Base-by-base conservation (phyloP, 495 filamentous ascomycete species). In the Achaetomiella virescens region DNA sequence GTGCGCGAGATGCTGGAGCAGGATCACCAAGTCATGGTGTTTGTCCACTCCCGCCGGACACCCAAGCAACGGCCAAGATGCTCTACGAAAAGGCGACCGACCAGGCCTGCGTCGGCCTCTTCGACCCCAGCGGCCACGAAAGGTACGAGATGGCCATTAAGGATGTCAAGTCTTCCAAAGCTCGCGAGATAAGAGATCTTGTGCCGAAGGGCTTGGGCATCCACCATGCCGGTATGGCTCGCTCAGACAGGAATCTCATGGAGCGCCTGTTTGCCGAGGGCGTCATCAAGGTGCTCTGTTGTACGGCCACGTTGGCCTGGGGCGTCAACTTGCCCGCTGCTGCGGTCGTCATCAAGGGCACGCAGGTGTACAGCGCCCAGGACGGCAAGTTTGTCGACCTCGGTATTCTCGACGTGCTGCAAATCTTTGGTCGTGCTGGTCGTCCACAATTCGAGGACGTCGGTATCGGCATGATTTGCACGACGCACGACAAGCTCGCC, bases 351-450 rank as follows among this genome's bases (percentile, higher is more conserved):
- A 99, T 99, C 75, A 97, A 97, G 70, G 93, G 93, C 17, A 97
- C 93, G 6, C 91, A 97, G 67, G 75, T 99, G 2, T 99, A 99
- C 72, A 97, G 91, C 67, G 84, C 93, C 0, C 87, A 93, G 70
- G 91, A 93, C 55, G 93, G 93, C 70, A 95, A 92, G 74, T 97
- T 97, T 65, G 86, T 96, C 22, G 95, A 97, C 66, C 78, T 99
- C 14, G 91, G 93, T 10, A 99, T 99, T 60, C 81, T 99, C 4
- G 93, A 99, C 68, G 93, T 99, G 12, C 75, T 99, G 58, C 93
- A 99, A 71, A 99, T 99, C 40, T 99, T 99, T 66, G 93, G 93
- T 75, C 89, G 93, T 77, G 93, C 93, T 59, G 93, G 93, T 77
- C 84, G 93, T 67, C 93, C 93, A 21, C 93, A 99, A 65, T 99